Conservation (phyloP, 2,329 filamentous ascomycete species). For the Paecilomyces variotii region DNA sequence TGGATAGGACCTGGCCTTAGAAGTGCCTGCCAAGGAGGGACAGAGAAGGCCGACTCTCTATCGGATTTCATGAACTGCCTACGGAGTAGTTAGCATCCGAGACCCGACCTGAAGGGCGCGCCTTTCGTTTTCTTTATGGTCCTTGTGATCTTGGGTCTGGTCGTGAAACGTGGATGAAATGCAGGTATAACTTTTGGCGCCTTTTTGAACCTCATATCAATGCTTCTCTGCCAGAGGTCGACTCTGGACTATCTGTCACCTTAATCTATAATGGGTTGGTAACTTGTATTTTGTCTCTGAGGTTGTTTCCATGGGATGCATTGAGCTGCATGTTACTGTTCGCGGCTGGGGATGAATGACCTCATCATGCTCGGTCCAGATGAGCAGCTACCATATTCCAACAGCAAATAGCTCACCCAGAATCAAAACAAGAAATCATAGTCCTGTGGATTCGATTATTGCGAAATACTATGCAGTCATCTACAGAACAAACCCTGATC, state of each 20-base stretch:
- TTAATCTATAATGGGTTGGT: not conserved
- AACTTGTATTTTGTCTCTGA: not conserved
- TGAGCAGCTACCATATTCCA: not conserved
- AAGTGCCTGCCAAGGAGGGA: too few relatives aligned
- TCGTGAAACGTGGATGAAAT: too few relatives aligned
- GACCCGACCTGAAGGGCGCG: too few relatives aligned
- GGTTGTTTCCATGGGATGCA: not conserved
- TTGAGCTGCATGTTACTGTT: not conserved
- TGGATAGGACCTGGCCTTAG: too few relatives aligned
- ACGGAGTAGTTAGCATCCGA: too few relatives aligned
- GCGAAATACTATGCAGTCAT: not conserved
- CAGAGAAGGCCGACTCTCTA: too few relatives aligned
- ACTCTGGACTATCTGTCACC: not conserved
- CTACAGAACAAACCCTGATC: not conserved
- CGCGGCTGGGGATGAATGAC: not conserved
- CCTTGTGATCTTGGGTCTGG: too few relatives aligned
- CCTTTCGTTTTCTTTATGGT: too few relatives aligned
- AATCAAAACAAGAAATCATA: not conserved
- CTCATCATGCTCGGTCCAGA: not conserved
- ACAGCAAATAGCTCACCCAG: not conserved
- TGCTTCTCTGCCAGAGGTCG: not conserved
- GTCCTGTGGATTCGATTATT: not conserved
- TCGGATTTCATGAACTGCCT: too few relatives aligned
- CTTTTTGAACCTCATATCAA: too few relatives aligned
- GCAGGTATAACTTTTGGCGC: too few relatives aligned